phyloP scores from a whole-genome alignment of 73 alveolate genomes.

The Symbiodinium natans region DNA sequence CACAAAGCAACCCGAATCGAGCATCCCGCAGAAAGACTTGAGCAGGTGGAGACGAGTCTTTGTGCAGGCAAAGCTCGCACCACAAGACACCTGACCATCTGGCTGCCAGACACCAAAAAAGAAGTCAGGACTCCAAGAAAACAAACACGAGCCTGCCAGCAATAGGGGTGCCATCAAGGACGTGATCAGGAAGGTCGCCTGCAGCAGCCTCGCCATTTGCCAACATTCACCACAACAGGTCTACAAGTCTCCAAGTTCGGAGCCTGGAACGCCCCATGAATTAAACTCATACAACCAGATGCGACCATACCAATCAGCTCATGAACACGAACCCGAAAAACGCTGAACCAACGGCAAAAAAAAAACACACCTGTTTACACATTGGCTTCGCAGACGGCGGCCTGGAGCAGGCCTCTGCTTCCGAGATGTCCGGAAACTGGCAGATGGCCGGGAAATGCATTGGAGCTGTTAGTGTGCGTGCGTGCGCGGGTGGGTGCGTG shows the following conservation, averaged over 20 bases:
- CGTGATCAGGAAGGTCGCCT: constrained; percentile 51
- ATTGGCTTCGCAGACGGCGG: no score
- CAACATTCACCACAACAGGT: no score
- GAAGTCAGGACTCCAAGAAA: neutral
- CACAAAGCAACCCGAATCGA: neutral
- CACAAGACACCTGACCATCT: constrained; percentile 34
- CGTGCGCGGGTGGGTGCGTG: neutral
- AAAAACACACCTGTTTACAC: no score
- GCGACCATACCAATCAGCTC: no score
- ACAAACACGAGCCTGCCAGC: constrained; percentile 14
- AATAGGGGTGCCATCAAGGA: constrained; percentile 61
- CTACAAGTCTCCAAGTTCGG: no score
- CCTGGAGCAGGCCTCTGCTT: neutral
- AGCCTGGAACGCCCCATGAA: no score
- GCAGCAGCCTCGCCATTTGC: constrained; percentile 12
- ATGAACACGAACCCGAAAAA: no score
- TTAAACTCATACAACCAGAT: no score
- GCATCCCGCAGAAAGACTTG: neutral
- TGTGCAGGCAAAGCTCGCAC: neutral
- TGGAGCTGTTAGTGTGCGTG: no score
- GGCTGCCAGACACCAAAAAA: neutral
- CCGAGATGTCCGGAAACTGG: neutral
- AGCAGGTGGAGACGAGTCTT: neutral
- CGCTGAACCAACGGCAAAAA: no score
- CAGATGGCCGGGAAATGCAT: no score